Evolutionary conservation across 192 early-diverging fungal genomes (phyloP).

Genomic region (Umbelopsis isabellina): DNA sequence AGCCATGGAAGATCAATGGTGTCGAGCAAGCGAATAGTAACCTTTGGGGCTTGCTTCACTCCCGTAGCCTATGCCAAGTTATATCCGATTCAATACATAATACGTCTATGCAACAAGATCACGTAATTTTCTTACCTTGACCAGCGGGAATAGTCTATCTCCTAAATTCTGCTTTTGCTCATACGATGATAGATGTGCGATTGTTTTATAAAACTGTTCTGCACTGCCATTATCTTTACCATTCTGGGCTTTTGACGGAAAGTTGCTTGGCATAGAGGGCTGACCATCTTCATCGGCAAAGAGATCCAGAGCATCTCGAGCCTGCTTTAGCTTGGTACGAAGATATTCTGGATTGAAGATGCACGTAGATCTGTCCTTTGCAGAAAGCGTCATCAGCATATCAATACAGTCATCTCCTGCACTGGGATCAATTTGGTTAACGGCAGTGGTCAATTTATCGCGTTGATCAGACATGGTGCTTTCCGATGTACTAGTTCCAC

Average conservation of each 20-base stretch:
- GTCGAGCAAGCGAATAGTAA: slow-evolving; percentile 47
- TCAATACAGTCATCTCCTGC: slow-evolving; percentile 38
- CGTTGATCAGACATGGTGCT: slow-evolving; percentile 22
- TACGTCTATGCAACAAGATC: neutral
- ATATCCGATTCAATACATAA: neutral
- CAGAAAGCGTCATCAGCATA: slow-evolving; percentile 37
- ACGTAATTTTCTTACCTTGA: slow-evolving; percentile 36
- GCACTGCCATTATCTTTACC: slow-evolving; percentile 2
- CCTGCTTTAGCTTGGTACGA: slow-evolving; percentile 30
- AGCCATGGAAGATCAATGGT: slow-evolving; percentile 23
- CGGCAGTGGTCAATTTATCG: slow-evolving; percentile 38
- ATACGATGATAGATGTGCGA: neutral
- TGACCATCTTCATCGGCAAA: slow-evolving; percentile 23
- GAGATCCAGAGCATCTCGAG: slow-evolving; percentile 36
- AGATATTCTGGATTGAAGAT: slow-evolving; percentile 43
- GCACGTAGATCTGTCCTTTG: slow-evolving; percentile 40
- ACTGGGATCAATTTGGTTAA: slow-evolving; percentile 14
- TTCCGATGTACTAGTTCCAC: neutral
- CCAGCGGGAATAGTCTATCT: slow-evolving; percentile 41
- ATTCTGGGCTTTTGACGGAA: neutral
- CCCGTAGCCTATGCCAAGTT: slow-evolving; percentile 30
- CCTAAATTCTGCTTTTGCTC: slow-evolving; percentile 48
- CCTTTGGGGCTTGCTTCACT: slow-evolving; percentile 40
- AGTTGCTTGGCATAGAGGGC: neutral
- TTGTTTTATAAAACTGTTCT: neutral